A percentile compares a stretch with the other conserved stretches of the same genome.
phyloP scores from a whole-genome alignment of 768 basidiomycete genomes.

The Lactarius sanguifluus region DNA sequence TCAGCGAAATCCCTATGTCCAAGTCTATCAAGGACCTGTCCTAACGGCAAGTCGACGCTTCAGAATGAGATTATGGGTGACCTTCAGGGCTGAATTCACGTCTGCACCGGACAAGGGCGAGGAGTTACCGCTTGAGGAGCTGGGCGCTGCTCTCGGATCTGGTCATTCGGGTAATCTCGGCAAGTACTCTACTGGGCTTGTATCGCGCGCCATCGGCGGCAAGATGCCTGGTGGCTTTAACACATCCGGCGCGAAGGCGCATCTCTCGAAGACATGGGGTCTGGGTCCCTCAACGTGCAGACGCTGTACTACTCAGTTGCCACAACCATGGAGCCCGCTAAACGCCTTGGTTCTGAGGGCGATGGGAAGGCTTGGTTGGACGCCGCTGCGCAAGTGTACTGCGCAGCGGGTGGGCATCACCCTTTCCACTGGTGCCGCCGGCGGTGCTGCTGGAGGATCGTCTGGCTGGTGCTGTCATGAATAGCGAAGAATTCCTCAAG shows the following conservation, averaged over 20 bases:
- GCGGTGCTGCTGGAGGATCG: conserved; percentile 58
- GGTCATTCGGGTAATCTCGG: conserved; percentile 87
- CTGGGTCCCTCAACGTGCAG: conserved; percentile 86
- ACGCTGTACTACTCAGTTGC: conserved; percentile 88
- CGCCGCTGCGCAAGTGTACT: conserved; percentile 74
- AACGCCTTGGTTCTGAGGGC: conserved; percentile 85
- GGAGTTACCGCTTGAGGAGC: conserved; percentile 93
- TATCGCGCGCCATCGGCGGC: conserved; percentile 87
- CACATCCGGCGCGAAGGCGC: conserved; percentile 80
- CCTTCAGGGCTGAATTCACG: conserved; percentile 89
- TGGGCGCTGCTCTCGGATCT: conserved; percentile 77
- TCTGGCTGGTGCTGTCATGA: conserved; percentile 85
- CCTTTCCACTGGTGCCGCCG: conserved; percentile 65
- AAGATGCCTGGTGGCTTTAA: conserved; percentile 99
- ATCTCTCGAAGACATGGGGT: conserved; percentile 93
- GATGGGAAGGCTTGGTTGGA: conserved; percentile 97
- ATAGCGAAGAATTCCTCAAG: conserved; percentile 97
- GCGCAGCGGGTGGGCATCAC: conserved; percentile 88
- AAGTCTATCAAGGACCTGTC: conserved; percentile 99
- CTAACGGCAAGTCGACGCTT: conserved; percentile 95
- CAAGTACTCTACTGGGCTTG: conserved; percentile 88
- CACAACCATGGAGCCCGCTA: conserved; percentile 90
- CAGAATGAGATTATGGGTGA: conserved; percentile 99
- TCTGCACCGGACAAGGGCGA: conserved; percentile 98
- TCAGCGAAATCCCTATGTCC: conserved; percentile 82